Base-by-base conservation (phyloP, 192 early-diverging fungal genomes). In the Backusella liffmaniae region DNA sequence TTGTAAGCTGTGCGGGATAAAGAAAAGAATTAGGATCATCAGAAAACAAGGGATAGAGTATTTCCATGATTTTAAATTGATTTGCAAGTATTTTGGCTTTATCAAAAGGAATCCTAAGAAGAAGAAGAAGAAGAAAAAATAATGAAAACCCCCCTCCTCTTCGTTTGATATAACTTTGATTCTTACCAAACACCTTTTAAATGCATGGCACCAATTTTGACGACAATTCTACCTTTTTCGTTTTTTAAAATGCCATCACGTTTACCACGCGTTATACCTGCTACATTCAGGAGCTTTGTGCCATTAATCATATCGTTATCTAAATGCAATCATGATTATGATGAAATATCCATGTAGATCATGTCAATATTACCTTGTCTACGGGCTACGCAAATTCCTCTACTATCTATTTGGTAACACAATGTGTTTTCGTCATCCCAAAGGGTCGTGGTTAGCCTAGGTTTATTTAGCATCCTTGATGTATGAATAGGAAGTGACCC, bases 251-350 rank as follows among this genome's bases (percentile, higher is more conserved):
- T 94, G 1, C 92, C 93, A 73, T 95, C 94, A 39, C 94, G 85
- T 80, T 93, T 94, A 49, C 94, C 94, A 23, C 94, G 91, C 62
- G 94, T 91, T 92, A 95, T 94, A 46, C 93, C 93, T 15, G 90
- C 91, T 36, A 95, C 91, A 76, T 95, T 95, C 21, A 95, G 84
- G 41, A 95, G 82, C 79, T 95, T 95, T 34, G 94, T 95, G 30
- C 94, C 93, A 79, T 95, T 94, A 42, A 94, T 91, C 91, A 93
- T 94, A 70, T 92, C 86, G 75, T 95, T 93, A 73, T 95, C 93
- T 91, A 32, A 32, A 3, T 32, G 30, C 1, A 2, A 32, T 32
- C 32, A 32, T 32, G 32, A 85, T 34, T 39, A 39, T 0, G 10
- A 23, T 44, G 8, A 46, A 4, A 69, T 10, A 21, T 4, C 0